Conservation (phyloP, 108 stramenopile species). For the Cyclostephanos tholiformis region DNA sequence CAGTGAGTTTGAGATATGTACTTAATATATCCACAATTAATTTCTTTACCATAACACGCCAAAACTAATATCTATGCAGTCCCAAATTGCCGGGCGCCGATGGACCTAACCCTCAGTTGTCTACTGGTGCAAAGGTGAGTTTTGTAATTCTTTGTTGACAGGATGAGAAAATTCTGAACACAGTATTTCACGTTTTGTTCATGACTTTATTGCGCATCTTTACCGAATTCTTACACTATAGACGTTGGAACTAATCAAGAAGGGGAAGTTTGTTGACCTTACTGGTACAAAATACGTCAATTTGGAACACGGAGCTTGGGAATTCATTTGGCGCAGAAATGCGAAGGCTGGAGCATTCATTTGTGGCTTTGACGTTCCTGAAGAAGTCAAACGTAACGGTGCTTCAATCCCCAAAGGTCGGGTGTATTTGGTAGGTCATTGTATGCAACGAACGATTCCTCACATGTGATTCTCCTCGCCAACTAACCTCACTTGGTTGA, state of each 20-base stretch:
- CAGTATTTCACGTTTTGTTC: not conserved
- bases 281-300: conserved; percentile 41
- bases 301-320: conserved; percentile 62
- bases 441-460: not conserved
- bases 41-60: not conserved
- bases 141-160: not conserved
- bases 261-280: conserved; percentile 51
- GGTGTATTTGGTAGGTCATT: conserved; percentile 40
- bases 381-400: conserved; percentile 58
- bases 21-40: not conserved
- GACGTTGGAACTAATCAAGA: conserved; percentile 36
- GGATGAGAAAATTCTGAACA: not conserved
- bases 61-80: not conserved
- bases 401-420: conserved; percentile 55
- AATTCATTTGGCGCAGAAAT: conserved; percentile 66
- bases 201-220: not conserved
- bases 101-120: conserved; percentile 69
- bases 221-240: not conserved
- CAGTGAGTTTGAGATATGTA: conserved; percentile 11
- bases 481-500: not conserved
- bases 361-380: conserved; percentile 60
- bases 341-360: conserved; percentile 57
- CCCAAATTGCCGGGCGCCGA: conserved; percentile 61
- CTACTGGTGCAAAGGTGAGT: conserved; percentile 48
- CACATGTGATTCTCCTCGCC: not conserved